These are phyloP conservation scores for Debaryomyces fabryi DNA, from an alignment of 1,139 yeast genomes.

Conservation along the genomic window DNA sequence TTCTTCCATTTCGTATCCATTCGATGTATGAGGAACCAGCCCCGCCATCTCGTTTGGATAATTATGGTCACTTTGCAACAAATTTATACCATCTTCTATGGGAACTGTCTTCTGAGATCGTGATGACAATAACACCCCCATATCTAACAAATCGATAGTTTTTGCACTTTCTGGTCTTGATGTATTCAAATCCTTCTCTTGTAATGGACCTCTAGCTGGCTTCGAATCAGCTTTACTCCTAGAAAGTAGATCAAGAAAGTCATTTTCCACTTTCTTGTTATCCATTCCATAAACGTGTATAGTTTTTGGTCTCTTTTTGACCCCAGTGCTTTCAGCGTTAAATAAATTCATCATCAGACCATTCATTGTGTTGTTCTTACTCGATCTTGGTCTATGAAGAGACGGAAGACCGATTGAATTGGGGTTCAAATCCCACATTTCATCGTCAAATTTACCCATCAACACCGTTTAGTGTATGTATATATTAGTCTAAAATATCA, in stretches of 20 bases:
- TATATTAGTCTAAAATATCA: neutral
- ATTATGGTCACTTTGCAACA: neutral
- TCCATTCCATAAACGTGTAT: slow-evolving; percentile 13
- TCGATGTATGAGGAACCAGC: neutral
- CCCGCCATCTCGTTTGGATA: neutral
- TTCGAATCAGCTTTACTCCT: slow-evolving; percentile 3
- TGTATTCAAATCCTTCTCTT: slow-evolving; percentile 1
- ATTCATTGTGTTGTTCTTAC: neutral
- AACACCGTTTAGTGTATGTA: neutral
- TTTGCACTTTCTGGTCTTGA: neutral
- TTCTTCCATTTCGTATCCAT: slow-evolving; percentile 3
- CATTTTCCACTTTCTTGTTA: slow-evolving; percentile 1
- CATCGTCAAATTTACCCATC: slow-evolving; percentile 13
- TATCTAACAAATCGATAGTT: slow-evolving; percentile 10
- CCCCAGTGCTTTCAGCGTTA: neutral
- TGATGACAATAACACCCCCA: slow-evolving; percentile 11
- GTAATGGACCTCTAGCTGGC: neutral
- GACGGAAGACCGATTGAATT: neutral
- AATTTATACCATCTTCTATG: slow-evolving; percentile 3
- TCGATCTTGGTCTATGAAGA: slow-evolving; percentile 8
- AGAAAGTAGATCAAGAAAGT: slow-evolving; percentile 14
- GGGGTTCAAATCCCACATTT: slow-evolving; percentile 11
- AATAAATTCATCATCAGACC: slow-evolving; percentile 9
- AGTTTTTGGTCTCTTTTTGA: slow-evolving; percentile 7
- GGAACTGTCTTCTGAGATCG: slow-evolving; percentile 8